Conservation (phyloP, 1,139 yeast species). For the Kurtzmaniella quercitrusa region DNA sequence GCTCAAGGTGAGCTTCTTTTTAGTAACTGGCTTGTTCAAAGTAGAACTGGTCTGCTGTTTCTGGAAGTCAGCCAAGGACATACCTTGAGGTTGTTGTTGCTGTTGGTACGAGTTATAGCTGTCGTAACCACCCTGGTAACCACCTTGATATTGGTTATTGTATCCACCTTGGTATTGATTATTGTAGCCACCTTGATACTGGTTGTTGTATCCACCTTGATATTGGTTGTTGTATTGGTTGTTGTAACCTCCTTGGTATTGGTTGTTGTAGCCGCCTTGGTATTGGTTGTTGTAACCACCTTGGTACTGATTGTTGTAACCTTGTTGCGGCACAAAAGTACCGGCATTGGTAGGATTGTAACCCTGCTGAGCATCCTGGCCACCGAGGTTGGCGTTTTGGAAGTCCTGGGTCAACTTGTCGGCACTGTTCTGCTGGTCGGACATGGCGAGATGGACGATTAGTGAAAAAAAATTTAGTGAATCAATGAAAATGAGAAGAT, state of each 20-base stretch:
- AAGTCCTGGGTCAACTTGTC: constrained; percentile 56
- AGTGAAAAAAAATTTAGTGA: constrained; percentile 2
- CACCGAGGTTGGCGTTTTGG: constrained; percentile 42
- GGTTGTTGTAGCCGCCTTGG: constrained; percentile 21
- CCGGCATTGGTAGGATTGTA: constrained; percentile 40
- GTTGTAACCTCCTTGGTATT: constrained; percentile 23
- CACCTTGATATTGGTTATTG: constrained; percentile 16
- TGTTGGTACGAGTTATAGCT: constrained; percentile 20
- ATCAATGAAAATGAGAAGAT: too few species aligned
- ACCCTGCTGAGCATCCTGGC: constrained; percentile 15
- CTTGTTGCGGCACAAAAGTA: constrained; percentile 37
- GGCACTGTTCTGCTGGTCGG: constrained; percentile 43
- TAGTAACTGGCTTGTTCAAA: constrained; percentile 46
- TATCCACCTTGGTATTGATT: constrained; percentile 19
- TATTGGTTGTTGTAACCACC: constrained; percentile 20
- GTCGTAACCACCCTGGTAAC: constrained; percentile 22
- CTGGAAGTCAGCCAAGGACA: constrained; percentile 86
- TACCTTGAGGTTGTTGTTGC: constrained; percentile 48
- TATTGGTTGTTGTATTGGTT: constrained; percentile 19
- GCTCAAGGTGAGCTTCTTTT: constrained; percentile 60
- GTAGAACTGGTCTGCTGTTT: constrained; percentile 54
- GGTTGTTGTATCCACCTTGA: constrained; percentile 15
- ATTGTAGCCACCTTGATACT: constrained; percentile 18
- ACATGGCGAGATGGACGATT: constrained; percentile 26
- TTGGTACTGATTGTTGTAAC: constrained; percentile 20